Conservation (phyloP, 306 rosid species). For the Delonix regia region DNA sequence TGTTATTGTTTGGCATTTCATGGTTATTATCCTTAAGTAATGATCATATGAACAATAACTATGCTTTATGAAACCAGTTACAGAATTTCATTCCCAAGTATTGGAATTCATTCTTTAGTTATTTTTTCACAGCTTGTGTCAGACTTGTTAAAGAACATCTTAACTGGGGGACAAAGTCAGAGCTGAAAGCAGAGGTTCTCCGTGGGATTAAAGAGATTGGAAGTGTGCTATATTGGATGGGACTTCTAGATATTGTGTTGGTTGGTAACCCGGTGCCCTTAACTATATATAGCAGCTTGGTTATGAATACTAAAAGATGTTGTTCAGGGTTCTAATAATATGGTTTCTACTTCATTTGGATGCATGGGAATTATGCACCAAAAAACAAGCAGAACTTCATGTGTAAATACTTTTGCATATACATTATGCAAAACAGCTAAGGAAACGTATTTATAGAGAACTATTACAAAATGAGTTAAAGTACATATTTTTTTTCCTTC, state of each 20-base stretch:
- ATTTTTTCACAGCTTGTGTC: constrained; percentile 71
- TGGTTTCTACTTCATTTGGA: too few species aligned
- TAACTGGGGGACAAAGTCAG: constrained; percentile 85
- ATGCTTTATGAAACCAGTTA: not conserved
- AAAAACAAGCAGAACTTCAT: not conserved
- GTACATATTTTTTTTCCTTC: not conserved
- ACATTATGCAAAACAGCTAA: not conserved
- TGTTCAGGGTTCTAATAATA: too few species aligned
- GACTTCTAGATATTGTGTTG: constrained; percentile 94
- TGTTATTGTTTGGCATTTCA: not conserved
- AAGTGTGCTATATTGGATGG: constrained; percentile 93
- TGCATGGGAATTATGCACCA: not conserved
- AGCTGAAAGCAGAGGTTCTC: constrained; percentile 88
- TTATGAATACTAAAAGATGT: not conserved
- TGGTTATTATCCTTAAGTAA: not conserved
- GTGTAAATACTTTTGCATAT: not conserved
- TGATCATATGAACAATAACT: constrained; percentile 4
- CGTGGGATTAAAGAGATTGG: constrained; percentile 96
- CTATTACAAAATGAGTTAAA: not conserved
- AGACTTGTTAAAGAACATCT: constrained; percentile 90
- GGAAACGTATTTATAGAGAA: not conserved
- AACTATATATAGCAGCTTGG: constrained; percentile 8
- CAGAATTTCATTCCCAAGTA: constrained; percentile 26
- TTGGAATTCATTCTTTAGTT: constrained; percentile 34
- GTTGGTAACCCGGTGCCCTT: constrained; percentile 54